phyloP scores from a whole-genome alignment of 1,139 yeast species.

The Torulaspora globosa region DNA sequence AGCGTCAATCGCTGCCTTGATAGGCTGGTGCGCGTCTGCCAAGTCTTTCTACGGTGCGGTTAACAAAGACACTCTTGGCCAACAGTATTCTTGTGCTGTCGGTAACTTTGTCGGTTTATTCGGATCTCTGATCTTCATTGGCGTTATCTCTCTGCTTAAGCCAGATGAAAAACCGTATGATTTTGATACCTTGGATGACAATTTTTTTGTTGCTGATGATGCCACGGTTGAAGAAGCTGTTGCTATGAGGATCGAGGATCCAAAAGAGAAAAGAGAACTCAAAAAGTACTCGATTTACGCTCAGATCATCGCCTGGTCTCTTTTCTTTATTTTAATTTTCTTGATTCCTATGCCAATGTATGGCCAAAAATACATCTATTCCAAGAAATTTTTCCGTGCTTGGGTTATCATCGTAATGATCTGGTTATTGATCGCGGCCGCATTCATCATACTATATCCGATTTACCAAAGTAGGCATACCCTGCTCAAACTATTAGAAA shows the following conservation, averaged over 20 bases:
- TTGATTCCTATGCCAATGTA: neutral
- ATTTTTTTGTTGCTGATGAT: neutral
- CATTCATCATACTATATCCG: neutral
- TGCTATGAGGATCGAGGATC: neutral
- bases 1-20: neutral
- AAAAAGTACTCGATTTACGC: neutral
- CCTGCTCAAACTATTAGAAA: neutral
- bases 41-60: neutral
- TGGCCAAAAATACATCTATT: neutral
- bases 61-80: neutral
- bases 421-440: neutral
- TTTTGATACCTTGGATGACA: conserved; percentile 1
- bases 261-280: neutral
- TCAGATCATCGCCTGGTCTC: conserved; percentile 1
- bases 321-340: neutral
- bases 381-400: neutral
- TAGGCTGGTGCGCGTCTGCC: conserved; percentile 1
- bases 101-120: neutral
- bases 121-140: neutral
- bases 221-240: conserved; percentile 1
- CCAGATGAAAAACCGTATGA: neutral
- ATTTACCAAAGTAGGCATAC: neutral
- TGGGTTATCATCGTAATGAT: neutral
- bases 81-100: neutral
- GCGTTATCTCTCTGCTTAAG: neutral